Percentiles rank a stretch among this genome's conserved stretches.
Evolutionary conservation across 2,329 filamentous ascomycete species (phyloP).

Genomic region (Alternaria triticimaculans): DNA sequence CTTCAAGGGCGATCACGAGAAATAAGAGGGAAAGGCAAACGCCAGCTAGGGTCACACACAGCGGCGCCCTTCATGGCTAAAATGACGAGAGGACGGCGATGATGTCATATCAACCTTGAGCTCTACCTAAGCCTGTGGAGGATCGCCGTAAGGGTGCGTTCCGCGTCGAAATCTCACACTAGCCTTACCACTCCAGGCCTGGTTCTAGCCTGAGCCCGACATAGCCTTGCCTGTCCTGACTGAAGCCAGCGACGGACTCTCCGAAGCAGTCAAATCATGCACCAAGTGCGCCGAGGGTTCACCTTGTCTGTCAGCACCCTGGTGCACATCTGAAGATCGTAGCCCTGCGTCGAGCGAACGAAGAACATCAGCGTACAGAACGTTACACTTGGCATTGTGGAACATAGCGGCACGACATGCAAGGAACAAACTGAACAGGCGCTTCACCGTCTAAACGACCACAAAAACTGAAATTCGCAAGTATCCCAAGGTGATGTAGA

Average conservation of each 20-base stretch:
- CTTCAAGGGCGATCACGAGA: background rate
- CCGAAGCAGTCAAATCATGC: slow-evolving; percentile 4
- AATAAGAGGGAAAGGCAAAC: background rate
- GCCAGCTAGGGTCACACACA: slow-evolving; percentile 4
- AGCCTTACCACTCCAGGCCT: slow-evolving; percentile 16
- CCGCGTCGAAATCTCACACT: slow-evolving; percentile 1
- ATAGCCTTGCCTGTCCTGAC: slow-evolving; percentile 8
- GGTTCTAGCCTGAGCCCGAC: slow-evolving; percentile 13
- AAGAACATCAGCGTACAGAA: background rate
- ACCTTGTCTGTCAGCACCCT: slow-evolving; percentile 1
- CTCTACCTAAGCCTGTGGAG: slow-evolving; percentile 4
- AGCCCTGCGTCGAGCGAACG: background rate
- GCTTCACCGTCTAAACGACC: background rate
- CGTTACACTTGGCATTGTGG: background rate
- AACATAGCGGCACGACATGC: background rate
- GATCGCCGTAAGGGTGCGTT: slow-evolving; percentile 24
- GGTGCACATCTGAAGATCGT: slow-evolving; percentile 5
- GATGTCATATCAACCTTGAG: slow-evolving; percentile 33
- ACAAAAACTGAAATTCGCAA: background rate
- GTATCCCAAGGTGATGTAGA: background rate
- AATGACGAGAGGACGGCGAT: slow-evolving; percentile 36
- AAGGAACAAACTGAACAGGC: background rate
- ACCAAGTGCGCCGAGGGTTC: background rate
- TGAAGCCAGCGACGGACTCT: slow-evolving; percentile 1
- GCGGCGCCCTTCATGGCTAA: slow-evolving; percentile 24